Percentiles rank a stretch among this genome's conserved stretches.
These are phyloP conservation scores for Aureobasidium sp. DNA, from an alignment of 2,329 filamentous ascomycete genomes.

Conservation along the genomic window DNA sequence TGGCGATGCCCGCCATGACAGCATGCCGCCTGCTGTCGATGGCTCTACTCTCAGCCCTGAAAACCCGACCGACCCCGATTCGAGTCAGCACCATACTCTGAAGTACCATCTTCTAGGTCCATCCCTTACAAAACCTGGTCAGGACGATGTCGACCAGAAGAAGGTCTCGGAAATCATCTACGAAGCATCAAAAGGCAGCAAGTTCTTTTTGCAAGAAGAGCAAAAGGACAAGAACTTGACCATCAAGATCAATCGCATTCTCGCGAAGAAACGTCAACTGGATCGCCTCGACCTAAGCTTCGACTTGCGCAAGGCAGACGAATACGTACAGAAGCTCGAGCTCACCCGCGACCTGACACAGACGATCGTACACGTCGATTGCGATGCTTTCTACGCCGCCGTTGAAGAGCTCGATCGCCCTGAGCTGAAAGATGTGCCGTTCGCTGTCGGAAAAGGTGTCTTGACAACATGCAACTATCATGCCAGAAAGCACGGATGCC, in stretches of 20 bases:
- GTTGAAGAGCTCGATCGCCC: slow-evolving; percentile 71
- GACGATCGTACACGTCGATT: slow-evolving; percentile 83
- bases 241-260: slow-evolving; percentile 72
- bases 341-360: slow-evolving; percentile 72
- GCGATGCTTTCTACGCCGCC: slow-evolving; percentile 94
- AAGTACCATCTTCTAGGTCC: slow-evolving; percentile 88
- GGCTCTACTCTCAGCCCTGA: neutral
- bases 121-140: slow-evolving; percentile 86
- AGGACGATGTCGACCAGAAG: slow-evolving; percentile 84
- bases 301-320: slow-evolving; percentile 69
- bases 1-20: slow-evolving; percentile 11
- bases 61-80: slow-evolving; percentile 10
- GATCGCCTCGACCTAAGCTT: slow-evolving; percentile 66
- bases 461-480: slow-evolving; percentile 76
- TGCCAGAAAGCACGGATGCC: slow-evolving; percentile 80
- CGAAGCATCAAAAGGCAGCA: slow-evolving; percentile 90
- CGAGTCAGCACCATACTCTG: slow-evolving; percentile 53
- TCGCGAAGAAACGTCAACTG: slow-evolving; percentile 65
- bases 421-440: slow-evolving; percentile 76
- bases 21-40: neutral
- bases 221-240: slow-evolving; percentile 73
- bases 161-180: slow-evolving; percentile 97
- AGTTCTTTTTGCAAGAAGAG: slow-evolving; percentile 91
- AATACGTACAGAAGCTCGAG: slow-evolving; percentile 73
- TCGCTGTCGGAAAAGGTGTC: slow-evolving; percentile 75